These are phyloP conservation scores for Aspergillus sp. DNA, from an alignment of 2,329 filamentous ascomycete genomes.

Conservation along the genomic window DNA sequence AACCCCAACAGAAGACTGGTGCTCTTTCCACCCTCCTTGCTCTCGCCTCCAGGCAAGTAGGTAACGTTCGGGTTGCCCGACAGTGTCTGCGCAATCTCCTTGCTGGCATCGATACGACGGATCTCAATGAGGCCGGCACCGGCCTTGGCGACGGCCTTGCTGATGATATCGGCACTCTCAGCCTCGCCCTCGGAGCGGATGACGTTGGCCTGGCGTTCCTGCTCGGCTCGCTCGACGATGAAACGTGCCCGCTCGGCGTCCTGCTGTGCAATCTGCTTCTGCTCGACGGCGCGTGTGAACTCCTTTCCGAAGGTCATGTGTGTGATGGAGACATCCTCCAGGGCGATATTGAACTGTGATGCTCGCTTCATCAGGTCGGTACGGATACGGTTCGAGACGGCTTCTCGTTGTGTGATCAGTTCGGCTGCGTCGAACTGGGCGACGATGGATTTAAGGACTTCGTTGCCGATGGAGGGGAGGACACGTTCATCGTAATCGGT, in stretches of 20 bases:
- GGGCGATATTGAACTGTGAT: conserved; percentile 95
- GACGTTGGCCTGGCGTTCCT: conserved; percentile 97
- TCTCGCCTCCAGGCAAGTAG: conserved; percentile 73
- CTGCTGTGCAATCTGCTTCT: conserved; percentile 99
- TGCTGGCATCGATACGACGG: conserved; percentile 92
- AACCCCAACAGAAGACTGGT: conserved; percentile 65
- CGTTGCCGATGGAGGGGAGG: conserved; percentile 96
- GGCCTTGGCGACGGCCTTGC: conserved; percentile 84
- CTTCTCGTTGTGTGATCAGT: conserved; percentile 97
- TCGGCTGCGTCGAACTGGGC: conserved; percentile 98
- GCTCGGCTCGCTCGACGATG: conserved; percentile 97
- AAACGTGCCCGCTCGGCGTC: conserved; percentile 96
- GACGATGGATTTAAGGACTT: conserved; percentile 97
- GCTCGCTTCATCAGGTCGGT: conserved; percentile 88
- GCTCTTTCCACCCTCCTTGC: conserved; percentile 55
- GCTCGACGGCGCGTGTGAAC: conserved; percentile 97
- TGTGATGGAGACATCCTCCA: conserved; percentile 98
- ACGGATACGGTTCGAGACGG: conserved; percentile 91
- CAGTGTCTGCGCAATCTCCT: conserved; percentile 89
- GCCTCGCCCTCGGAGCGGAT: conserved; percentile 97
- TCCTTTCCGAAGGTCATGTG: conserved; percentile 99
- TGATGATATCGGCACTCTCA: conserved; percentile 92
- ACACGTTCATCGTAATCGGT: conserved; percentile 98
- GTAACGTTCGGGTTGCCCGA: conserved; percentile 91
- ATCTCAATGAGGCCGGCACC: conserved; percentile 95